These are phyloP conservation scores for Maudiozyma barnettii DNA, from an alignment of 805 yeast species.

Conservation along the genomic window DNA sequence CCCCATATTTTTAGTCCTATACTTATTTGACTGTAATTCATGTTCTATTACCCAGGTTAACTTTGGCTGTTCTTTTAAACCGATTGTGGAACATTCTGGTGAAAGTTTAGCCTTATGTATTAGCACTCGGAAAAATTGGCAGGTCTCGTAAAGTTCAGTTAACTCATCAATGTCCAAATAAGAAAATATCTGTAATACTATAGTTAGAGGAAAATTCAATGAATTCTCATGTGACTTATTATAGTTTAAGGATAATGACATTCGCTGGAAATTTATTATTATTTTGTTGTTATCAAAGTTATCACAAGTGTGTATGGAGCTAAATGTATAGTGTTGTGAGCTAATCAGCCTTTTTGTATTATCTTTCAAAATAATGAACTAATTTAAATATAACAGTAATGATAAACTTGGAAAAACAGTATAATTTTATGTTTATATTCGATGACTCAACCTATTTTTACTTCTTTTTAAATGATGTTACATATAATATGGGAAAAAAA, in stretches of 20 bases:
- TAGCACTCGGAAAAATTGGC: slow-evolving; percentile 16
- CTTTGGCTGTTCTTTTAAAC: not conserved
- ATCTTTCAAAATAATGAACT: too few relatives aligned
- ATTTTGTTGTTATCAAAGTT: not conserved
- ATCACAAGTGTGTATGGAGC: too few relatives aligned
- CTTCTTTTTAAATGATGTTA: too few relatives aligned
- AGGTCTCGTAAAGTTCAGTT: slow-evolving; percentile 2
- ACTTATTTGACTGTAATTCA: not conserved
- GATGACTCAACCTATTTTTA: too few relatives aligned
- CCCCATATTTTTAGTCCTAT: not conserved
- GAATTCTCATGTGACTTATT: not conserved
- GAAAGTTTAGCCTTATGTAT: slow-evolving; percentile 11
- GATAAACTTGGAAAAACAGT: too few relatives aligned
- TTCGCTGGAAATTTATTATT: not conserved
- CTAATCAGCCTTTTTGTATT: too few relatives aligned
- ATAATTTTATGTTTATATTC: too few relatives aligned
- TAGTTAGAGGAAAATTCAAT: slow-evolving; percentile 17
- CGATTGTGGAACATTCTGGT: not conserved
- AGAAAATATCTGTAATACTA: slow-evolving; percentile 18
- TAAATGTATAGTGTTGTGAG: too few relatives aligned
- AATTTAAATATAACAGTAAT: too few relatives aligned
- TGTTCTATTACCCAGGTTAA: not conserved
- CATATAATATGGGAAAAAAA: too few relatives aligned
- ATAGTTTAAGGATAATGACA: not conserved
- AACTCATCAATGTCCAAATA: slow-evolving; percentile 16